Base-by-base conservation (phyloP, 441 rosid genomes). In the Arabidopsis lyrata region DNA sequence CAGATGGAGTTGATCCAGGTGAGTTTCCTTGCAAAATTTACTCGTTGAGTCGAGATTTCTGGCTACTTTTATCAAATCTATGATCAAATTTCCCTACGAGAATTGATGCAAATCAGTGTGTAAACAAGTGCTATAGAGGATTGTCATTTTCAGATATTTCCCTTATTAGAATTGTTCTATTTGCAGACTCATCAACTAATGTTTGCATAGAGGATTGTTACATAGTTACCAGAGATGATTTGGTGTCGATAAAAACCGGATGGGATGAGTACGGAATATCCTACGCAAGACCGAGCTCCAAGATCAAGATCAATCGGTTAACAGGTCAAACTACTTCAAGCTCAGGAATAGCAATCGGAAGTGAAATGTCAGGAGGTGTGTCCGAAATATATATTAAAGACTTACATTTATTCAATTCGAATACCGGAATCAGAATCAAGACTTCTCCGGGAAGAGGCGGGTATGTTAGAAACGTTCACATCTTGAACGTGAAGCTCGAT, bases 1-100 rank as follows among this genome's bases (percentile, higher is more conserved):
- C 99, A 9, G 98, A 92, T 45, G 99, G 99, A 61, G 88, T 95
- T 61, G 93, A 95, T 88, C 98, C 97, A 68, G 99, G 97, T 95
- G 75, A 83, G 77, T 69, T 64, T 64, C 77, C 55, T 76, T 57
- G 44, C 35, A 53, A 53, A 49, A 55, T 16, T 74, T 58, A 42
- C 29, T 39, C 1, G 45, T 41, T 3, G 42, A 39, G 11, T 39
- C 42, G 10, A 39, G 42, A 12, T 13, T 3, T 41, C 15, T 34
- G 6, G 36, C 8, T 34, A 34, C 36, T n/a, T 45, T 6, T n/a
- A 13, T 45, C 49, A 45, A 7, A n/a, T 45, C 9, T 41, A 41
- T 8, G 36, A 34, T 3, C 27, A 24, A 24, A 24, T 24, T 24
- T 24, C 27, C 27, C 27, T 24, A 24, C 2, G 36, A 34, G 36